Evolutionary conservation across 371 early-diverging fungal genomes (phyloP).

Genomic region (Zychaea mexicana): DNA sequence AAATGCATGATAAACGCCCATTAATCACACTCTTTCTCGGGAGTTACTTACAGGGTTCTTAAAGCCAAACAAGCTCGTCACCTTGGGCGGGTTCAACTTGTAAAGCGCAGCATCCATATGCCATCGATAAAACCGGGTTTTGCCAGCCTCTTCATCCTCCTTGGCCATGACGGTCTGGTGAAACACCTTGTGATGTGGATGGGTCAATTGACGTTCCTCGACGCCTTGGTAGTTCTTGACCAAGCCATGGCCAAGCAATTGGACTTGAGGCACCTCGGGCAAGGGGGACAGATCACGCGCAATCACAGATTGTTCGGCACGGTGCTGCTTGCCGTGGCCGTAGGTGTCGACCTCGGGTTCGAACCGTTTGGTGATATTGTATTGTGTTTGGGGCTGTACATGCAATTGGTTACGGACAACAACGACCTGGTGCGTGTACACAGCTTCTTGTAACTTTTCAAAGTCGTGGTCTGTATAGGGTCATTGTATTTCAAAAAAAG

Average conservation of each 20-base stretch:
- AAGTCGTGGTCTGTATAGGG: constrained; percentile 37
- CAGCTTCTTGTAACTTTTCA: constrained; percentile 43
- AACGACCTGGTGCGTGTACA: constrained; percentile 49
- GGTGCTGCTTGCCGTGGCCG: constrained; percentile 49
- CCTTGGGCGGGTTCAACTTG: constrained; percentile 46
- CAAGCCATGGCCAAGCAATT: constrained; percentile 45
- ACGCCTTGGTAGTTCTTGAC: constrained; percentile 48
- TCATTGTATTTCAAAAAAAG: neutral
- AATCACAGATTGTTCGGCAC: constrained; percentile 42
- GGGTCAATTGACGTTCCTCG: constrained; percentile 40
- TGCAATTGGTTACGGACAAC: constrained; percentile 46
- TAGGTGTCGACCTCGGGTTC: constrained; percentile 50
- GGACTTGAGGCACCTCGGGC: constrained; percentile 45
- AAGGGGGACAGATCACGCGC: constrained; percentile 50
- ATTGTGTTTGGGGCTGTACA: constrained; percentile 43
- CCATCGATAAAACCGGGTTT: constrained; percentile 53
- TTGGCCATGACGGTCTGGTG: constrained; percentile 36
- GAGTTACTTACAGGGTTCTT: constrained; percentile 49
- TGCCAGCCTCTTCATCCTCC: constrained; percentile 44
- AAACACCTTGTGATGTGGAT: constrained; percentile 44
- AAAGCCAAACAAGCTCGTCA: constrained; percentile 47
- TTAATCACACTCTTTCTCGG: no score
- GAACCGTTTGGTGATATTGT: constrained; percentile 42
- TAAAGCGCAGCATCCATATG: constrained; percentile 59
- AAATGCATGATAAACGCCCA: neutral